Conservation (phyloP, 768 basidiomycete genomes). For the Panus rudis region DNA sequence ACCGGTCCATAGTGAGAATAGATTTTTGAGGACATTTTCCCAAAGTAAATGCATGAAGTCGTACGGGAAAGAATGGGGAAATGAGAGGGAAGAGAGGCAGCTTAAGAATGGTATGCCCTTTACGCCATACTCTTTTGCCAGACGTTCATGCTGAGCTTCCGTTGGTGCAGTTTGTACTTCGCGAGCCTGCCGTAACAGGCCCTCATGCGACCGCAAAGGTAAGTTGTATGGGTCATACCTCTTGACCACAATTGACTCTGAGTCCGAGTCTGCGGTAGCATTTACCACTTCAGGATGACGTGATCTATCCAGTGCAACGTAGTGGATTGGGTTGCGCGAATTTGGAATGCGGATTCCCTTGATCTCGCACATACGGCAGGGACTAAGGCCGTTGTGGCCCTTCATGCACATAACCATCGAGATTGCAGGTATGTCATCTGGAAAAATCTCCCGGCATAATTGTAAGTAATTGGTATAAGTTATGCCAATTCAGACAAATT, state of each 20-base stretch:
- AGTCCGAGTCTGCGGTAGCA: no score
- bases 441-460: no score
- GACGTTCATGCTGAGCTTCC: conserved; percentile 1
- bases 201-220: conserved; percentile 12
- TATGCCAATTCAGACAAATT: no score
- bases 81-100: conserved; percentile 6
- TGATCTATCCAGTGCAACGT: conserved; percentile 7
- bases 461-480: no score
- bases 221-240: conserved; percentile 7
- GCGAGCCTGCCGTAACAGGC: conserved; percentile 6
- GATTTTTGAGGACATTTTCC: conserved; percentile 18
- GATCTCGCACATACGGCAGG: conserved; percentile 20
- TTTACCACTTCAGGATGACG: neutral
- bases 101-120: conserved; percentile 6
- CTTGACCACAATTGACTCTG: no score
- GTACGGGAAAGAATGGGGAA: conserved; percentile 18
- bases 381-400: conserved; percentile 17
- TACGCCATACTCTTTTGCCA: conserved; percentile 11
- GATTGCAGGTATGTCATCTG: conserved; percentile 20
- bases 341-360: conserved; percentile 7
- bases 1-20: conserved; percentile 18
- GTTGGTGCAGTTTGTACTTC: conserved; percentile 8
- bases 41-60: conserved; percentile 25
- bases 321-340: conserved; percentile 2
- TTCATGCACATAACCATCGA: conserved; percentile 19